Percentiles rank a stretch among this genome's conserved stretches.
These are phyloP conservation scores for Lolium multiflorum DNA, from an alignment of 176 grass and related monocot species.

Conservation along the genomic window DNA sequence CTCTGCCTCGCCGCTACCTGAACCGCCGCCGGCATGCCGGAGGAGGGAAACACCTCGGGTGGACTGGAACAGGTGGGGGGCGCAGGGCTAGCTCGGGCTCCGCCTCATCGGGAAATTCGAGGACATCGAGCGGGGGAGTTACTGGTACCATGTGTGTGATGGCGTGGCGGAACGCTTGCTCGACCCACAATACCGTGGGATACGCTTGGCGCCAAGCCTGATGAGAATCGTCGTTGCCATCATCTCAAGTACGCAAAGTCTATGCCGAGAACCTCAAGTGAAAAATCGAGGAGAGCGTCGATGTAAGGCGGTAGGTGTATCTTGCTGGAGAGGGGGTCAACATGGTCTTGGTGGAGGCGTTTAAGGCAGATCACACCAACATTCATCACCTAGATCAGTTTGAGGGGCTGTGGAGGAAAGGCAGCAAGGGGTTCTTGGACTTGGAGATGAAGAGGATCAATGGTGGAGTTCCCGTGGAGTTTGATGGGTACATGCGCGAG, in stretches of 20 bases:
- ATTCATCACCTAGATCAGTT: conserved; percentile 47
- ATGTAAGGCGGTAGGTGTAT: conserved; percentile 53
- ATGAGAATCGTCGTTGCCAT: conserved; percentile 62
- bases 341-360: conserved; percentile 47
- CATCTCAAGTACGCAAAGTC: conserved; percentile 55
- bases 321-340: conserved; percentile 45
- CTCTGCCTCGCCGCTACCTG: conserved; percentile 41
- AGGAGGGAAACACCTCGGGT: conserved; percentile 61
- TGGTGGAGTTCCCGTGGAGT: conserved; percentile 68
- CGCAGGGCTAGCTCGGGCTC: conserved; percentile 48
- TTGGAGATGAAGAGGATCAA: conserved; percentile 77
- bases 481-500: conserved; percentile 79
- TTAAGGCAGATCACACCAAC: neutral
- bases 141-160: too few species aligned
- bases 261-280: conserved; percentile 35
- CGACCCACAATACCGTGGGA: neutral
- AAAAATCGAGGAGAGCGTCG: too few species aligned
- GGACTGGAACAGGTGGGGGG: conserved; percentile 68
- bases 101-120: conserved; percentile 73
- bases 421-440: conserved; percentile 67
- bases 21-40: conserved; percentile 50
- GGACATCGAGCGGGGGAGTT: conserved; percentile 69
- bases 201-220: conserved; percentile 53
- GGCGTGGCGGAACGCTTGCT: neutral
- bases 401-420: conserved; percentile 66